Evolutionary conservation across 331 rosid species (phyloP), one percentile per base, ranked within the genome.

Genomic region (Acacia pycnantha): DNA sequence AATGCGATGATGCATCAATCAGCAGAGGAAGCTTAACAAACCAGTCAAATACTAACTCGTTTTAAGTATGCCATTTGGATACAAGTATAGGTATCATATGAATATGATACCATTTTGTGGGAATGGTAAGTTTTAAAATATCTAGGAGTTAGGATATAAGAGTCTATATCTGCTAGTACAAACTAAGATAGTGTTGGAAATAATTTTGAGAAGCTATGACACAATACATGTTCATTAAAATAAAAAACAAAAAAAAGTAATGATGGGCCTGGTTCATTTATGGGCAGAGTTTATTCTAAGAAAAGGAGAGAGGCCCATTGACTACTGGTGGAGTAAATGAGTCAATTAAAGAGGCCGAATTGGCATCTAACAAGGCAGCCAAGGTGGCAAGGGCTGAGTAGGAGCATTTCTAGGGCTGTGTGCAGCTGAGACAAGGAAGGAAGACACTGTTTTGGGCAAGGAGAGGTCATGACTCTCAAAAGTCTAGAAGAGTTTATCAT

Each of bases 11-110:
- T 33, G 66, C 46, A 73, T 73, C 61, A 29, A 8, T 47, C 29
- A 73, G 26, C 64, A 73, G 65, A 73, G 31, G 47, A 70, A 24
- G 76, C 76, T 5, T 24, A 26, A 48, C 76, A 71, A 46, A 71
- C 12, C 14, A 48, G 61, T 48, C 26, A 47, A 8, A 29, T 12
- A 22, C 27, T 21, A 37, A 41, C 46, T 69, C n/a, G n/a, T 24
- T 70, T 11, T 31, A 43, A 44, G 35, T n/a, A 70, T 13, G 56
- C 12, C 37, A 72, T 29, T 8, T 16, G 40, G 40, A 47, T 47
- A 47, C 51, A 47, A 12, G 51, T 47, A 47, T 46, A 15, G 53
- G 12, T 24, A 71, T 71, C 40, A 46, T 71, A 12, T 9, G 7
- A 5, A 46, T 71, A 46, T 46, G 58, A 71, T 46, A 15, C 11